phyloP scores from a whole-genome alignment of 2,329 filamentous ascomycete genomes.

The Ophiostoma novo-ulmi region DNA sequence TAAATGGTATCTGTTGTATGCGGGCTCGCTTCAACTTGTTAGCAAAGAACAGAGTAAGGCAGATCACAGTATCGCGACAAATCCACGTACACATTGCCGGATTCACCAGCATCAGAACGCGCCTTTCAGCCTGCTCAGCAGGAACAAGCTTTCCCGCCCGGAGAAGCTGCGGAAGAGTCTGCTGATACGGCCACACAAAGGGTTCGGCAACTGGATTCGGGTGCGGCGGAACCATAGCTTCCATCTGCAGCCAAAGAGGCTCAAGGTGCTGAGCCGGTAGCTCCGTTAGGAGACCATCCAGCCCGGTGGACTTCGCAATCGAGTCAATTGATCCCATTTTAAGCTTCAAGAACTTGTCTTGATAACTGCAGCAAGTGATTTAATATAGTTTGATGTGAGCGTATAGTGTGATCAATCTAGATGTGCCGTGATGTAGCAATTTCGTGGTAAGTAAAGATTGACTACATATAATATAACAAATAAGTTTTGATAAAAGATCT shows the following conservation, averaged over 20 bases:
- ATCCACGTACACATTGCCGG: conserved; percentile 33
- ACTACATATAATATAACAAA: background rate
- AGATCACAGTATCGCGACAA: background rate
- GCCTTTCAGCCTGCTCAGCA: conserved; percentile 36
- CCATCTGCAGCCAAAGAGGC: conserved; percentile 16
- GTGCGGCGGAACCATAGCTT: conserved; percentile 33
- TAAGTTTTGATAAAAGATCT: background rate
- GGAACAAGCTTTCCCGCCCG: conserved; percentile 34
- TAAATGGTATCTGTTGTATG: conserved; percentile 53
- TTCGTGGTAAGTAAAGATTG: too few species aligned
- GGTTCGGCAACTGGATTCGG: conserved; percentile 41
- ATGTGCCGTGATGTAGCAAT: background rate
- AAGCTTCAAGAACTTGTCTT: background rate
- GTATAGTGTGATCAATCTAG: background rate
- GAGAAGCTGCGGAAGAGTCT: conserved; percentile 34
- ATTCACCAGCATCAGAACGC: conserved; percentile 39
- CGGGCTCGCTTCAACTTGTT: conserved; percentile 31
- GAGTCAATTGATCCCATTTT: background rate
- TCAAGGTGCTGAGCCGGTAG: conserved; percentile 11
- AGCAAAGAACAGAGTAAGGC: background rate
- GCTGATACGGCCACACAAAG: conserved; percentile 34
- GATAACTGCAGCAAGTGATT: background rate
- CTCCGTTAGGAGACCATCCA: conserved; percentile 6
- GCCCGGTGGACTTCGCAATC: background rate
- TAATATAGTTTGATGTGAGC: background rate